phyloP scores from a whole-genome alignment of 495 filamentous ascomycete species.

The Tuber umbilicatum region DNA sequence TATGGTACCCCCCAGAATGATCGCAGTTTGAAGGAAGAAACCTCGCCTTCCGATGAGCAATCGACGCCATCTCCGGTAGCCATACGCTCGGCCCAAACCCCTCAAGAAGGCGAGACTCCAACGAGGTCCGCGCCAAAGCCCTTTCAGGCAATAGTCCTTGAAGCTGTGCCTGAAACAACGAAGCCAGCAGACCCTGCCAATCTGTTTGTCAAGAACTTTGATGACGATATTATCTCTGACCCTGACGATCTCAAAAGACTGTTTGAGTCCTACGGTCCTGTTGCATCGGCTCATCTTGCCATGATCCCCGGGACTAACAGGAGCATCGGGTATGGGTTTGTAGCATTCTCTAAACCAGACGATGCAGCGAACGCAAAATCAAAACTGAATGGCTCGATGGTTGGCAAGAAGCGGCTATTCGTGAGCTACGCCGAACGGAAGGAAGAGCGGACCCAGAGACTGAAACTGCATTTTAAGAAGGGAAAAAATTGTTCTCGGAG shows the following conservation, averaged over 20 bases:
- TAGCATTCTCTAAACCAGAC: slow-evolving; percentile 90
- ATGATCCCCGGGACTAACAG: slow-evolving; percentile 76
- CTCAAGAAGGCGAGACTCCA: slow-evolving; percentile 17
- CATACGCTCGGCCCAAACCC: slow-evolving; percentile 13
- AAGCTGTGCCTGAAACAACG: slow-evolving; percentile 37
- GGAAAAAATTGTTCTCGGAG: background rate
- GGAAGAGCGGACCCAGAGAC: slow-evolving; percentile 40
- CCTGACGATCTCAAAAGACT: slow-evolving; percentile 53
- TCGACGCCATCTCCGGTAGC: slow-evolving; percentile 29
- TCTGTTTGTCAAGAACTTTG: slow-evolving; percentile 96
- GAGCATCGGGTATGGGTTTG: slow-evolving; percentile 96
- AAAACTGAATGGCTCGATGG: slow-evolving; percentile 65
- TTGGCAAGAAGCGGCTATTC: slow-evolving; percentile 41
- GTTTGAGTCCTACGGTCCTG: slow-evolving; percentile 83
- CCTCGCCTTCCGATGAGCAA: slow-evolving; percentile 29
- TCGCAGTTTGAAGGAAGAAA: slow-evolving; percentile 14
- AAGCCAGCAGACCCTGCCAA: slow-evolving; percentile 54
- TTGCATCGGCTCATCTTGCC: slow-evolving; percentile 90
- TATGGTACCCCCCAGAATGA: slow-evolving; percentile 26
- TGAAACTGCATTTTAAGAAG: slow-evolving; percentile 21
- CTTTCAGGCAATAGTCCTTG: slow-evolving; percentile 28
- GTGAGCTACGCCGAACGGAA: slow-evolving; percentile 41
- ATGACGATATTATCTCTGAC: slow-evolving; percentile 33
- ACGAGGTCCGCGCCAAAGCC: slow-evolving; percentile 15
- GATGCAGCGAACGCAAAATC: slow-evolving; percentile 80